Conservation (phyloP, 139 green algal genomes). For the Pseudopediastrum boryanum region DNA sequence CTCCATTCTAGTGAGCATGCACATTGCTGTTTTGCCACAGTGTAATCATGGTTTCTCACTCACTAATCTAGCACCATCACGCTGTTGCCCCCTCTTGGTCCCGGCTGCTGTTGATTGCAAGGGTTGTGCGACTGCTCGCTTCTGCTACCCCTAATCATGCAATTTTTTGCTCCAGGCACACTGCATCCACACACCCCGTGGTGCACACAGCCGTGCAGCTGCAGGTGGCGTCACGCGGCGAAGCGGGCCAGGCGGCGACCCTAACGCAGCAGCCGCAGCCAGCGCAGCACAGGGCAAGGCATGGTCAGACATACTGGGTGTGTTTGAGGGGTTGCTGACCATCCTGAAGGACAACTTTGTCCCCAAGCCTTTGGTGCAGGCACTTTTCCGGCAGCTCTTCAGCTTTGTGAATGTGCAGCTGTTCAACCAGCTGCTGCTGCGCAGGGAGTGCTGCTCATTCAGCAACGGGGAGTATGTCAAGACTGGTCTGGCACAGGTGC, state of each 20-base stretch:
- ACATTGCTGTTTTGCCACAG: too few species aligned
- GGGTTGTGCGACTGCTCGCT: too few species aligned
- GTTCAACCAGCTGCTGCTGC: constrained; percentile 99
- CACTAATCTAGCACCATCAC: too few species aligned
- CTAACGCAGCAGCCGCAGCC: constrained; percentile 2
- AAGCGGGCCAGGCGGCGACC: constrained; percentile 10
- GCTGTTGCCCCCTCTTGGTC: too few species aligned
- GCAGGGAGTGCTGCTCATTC: constrained; percentile 99
- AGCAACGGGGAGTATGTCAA: constrained; percentile 99
- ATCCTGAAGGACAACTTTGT: constrained; percentile 86
- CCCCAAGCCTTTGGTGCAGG: constrained; percentile 87
- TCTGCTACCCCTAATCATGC: neutral
- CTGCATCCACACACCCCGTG: constrained; percentile 84
- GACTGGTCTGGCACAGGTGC: constrained; percentile 84
- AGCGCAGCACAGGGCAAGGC: constrained; percentile 58
- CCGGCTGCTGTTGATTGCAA: too few species aligned
- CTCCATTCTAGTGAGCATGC: too few species aligned
- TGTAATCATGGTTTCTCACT: too few species aligned
- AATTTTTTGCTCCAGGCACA: constrained; percentile 32
- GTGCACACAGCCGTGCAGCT: constrained; percentile 5
- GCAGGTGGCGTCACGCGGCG: neutral
- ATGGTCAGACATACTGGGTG: constrained; percentile 89
- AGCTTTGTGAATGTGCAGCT: constrained; percentile 98
- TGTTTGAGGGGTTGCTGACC: constrained; percentile 83
- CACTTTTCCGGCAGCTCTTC: constrained; percentile 63